These are phyloP conservation scores for Grosmannia serpens DNA, from an alignment of 2,329 filamentous ascomycete species.

Conservation along the genomic window DNA sequence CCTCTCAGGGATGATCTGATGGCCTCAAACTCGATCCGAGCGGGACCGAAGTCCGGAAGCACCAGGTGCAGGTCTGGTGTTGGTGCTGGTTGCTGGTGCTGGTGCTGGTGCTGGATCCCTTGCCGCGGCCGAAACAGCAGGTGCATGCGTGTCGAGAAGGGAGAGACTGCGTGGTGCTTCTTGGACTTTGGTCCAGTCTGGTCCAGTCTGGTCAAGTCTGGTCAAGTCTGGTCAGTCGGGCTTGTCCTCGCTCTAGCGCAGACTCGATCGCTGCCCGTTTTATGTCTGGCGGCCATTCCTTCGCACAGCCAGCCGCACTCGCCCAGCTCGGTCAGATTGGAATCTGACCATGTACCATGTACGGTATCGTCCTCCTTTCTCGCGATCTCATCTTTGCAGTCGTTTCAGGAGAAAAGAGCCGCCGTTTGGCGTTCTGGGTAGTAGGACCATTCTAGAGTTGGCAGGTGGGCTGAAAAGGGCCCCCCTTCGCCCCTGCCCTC, in stretches of 20 bases:
- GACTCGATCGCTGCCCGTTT: neutral
- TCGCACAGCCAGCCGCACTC: too few species aligned
- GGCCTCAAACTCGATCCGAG: neutral
- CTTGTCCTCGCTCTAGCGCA: too few species aligned
- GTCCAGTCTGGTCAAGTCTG: too few species aligned
- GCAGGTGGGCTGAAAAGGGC: conserved; percentile 5
- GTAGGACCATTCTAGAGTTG: neutral
- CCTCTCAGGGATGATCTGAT: neutral
- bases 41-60: neutral
- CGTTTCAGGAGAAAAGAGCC: neutral
- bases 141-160: neutral
- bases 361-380: neutral
- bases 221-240: too few species aligned
- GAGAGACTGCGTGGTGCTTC: neutral
- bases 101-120: neutral
- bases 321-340: too few species aligned
- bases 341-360: too few species aligned
- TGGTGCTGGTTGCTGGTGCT: too few species aligned
- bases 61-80: neutral
- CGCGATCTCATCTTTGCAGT: neutral
- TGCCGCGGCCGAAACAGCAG: conserved; percentile 7
- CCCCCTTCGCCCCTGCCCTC: neutral
- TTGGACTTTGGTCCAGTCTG: neutral
- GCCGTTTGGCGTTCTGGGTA: conserved; percentile 1
- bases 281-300: neutral